Evolutionary conservation across 1,284 basidiomycete species (phyloP).

Genomic region (Rhodotorula sp.): DNA sequence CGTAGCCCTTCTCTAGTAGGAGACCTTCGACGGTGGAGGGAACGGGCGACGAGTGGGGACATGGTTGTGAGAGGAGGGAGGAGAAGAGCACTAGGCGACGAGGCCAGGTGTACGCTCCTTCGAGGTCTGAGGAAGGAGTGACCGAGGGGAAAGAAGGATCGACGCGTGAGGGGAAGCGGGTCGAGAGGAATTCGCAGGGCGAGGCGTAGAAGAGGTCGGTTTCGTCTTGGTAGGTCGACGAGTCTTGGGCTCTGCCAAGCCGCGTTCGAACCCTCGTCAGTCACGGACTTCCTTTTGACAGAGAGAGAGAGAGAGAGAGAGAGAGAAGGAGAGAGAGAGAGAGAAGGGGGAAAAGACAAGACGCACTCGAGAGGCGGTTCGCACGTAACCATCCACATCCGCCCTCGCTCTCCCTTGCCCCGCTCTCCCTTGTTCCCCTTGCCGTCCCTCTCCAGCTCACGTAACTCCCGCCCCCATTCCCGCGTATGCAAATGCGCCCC

Average conservation of each 20-base stretch:
- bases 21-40: constrained; percentile 52
- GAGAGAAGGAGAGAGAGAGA: not conserved
- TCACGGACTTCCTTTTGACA: not conserved
- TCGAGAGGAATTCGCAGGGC: constrained; percentile 65
- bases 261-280: constrained; percentile 15
- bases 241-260: constrained; percentile 55
- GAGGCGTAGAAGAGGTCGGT: constrained; percentile 77
- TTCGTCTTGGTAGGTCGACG: constrained; percentile 70
- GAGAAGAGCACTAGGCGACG: constrained; percentile 77
- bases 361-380: constrained; percentile 78
- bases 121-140: constrained; percentile 56
- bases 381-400: constrained; percentile 80
- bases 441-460: constrained; percentile 49
- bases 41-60: constrained; percentile 43
- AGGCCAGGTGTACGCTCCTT: constrained; percentile 74
- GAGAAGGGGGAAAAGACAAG: not conserved
- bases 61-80: constrained; percentile 57
- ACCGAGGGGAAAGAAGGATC: constrained; percentile 66
- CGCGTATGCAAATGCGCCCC: constrained; percentile 79
- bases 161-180: constrained; percentile 65
- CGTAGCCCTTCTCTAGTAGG: constrained; percentile 64
- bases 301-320: not conserved
- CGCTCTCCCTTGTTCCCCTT: not conserved
- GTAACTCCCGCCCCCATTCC: too few relatives aligned
- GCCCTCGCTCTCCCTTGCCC: constrained; percentile 54